Evolutionary conservation across 768 basidiomycete genomes (phyloP), one percentile per base, ranked within the genome.

Genomic region (Phaeolepiota aurea): DNA sequence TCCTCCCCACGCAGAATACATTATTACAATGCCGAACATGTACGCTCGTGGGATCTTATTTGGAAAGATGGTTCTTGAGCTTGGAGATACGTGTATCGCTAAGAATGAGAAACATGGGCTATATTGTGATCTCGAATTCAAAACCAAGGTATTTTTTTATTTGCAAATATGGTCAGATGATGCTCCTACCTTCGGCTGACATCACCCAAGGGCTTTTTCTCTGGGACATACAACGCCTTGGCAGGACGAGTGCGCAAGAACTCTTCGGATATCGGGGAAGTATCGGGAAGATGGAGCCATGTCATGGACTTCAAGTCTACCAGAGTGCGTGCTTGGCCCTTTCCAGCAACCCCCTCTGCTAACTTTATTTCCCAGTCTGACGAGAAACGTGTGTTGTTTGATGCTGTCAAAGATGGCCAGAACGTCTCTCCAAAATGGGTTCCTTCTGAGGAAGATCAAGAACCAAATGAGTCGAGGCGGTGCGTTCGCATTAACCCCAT

Each of bases 1-100:
- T n/a, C 35, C 13, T 31, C 20, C 14, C 18, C 43, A 16, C 37
- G 25, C 23, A 83, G 88, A 87, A 47, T 93, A 92, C 57, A 72
- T 84, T 44, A 79, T 91, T 50, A 82, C 87, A 44, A 96, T 99
- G 93, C 96, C 96, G 20, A 98, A 97, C 68, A 96, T 97, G 85
- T 94, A 89, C 55, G 87, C 85, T 35, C 74, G 87, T 25, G 88
- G 88, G 5, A 87, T 89, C 49, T 63, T 89, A 32, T 90, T 87
- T 59, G 87, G 86, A 7, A 89, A 87, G 72, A 94, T 99, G 92
- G 84, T 97, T 19, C 69, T 94, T 39, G 96, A 99, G 64, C 70
- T 99, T 15, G 93, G 94, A 3, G 96, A 98, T 61, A 75, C 77
- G 22, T 91, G 89, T 50, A 74, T 68, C 5, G 89, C 90, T 43